Evolutionary conservation across 1,284 basidiomycete genomes (phyloP), one percentile per base, ranked within the genome.

Genomic region (Fomitopsis betulina): DNA sequence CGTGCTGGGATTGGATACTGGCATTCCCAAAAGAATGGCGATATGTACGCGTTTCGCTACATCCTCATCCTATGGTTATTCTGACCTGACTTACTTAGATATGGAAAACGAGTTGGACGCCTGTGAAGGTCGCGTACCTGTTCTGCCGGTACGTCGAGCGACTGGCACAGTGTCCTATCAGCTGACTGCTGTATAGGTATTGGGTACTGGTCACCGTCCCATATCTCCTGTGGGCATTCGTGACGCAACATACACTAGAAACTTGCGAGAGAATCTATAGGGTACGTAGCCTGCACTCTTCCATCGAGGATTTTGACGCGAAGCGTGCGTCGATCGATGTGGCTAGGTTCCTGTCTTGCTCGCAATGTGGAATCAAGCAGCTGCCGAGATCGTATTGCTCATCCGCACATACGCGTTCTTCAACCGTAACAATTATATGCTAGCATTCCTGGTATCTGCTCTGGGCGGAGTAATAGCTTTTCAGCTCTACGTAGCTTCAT

Each of bases 391-490:
- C 60, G 86, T 91, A 55, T 80, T 91, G 50, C 78, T 91, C 62
- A 91, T 91, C 61, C 83, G 89, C 58, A 91, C 89, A 50, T 91
- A 90, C 66, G 89, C 89, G 5, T 91, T 91, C 74, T 91, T 91
- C 76, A 89, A 89, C 66, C 81, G 87, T 60, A 90, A 89, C 66
- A 71, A 76, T 53, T 85, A 83, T 68, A 72, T 91, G 54, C 77
- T 91, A 42, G 73, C 76, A 61, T 79, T 80, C 59, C 81, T 91
- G 59, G 72, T 87, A 56, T 76, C 76, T 54, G 82, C 85, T 13
- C 75, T 91, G 10, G 78, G 80, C 57, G 87, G 87, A 5, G 82
- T 91, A 54, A 79, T 91, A 21, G 80, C 86, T 32, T 91, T 90
- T 70, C 89, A 91, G 69, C 81, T 91, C 27, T 91, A 87, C 63